These are phyloP conservation scores for Penicillium hesseltinei DNA, from an alignment of 2,329 filamentous ascomycete species.

Conservation along the genomic window DNA sequence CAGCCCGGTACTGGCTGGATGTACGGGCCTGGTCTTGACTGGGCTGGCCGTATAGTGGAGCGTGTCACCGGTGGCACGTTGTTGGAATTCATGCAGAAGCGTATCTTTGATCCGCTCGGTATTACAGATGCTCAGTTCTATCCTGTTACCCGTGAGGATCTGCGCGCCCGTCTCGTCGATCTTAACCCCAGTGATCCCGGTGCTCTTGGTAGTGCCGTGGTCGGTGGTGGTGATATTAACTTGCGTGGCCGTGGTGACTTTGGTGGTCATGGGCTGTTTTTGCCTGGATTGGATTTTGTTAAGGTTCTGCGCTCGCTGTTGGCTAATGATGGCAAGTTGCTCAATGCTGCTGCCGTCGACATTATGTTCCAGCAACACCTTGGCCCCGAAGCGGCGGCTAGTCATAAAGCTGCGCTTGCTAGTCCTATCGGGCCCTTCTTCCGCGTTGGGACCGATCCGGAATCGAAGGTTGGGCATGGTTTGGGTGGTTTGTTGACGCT, in stretches of 20 bases:
- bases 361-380: slow-evolving; percentile 33
- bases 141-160: slow-evolving; percentile 38
- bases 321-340: slow-evolving; percentile 31
- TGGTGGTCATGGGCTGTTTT: slow-evolving; percentile 48
- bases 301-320: slow-evolving; percentile 34
- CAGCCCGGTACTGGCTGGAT: slow-evolving; percentile 54
- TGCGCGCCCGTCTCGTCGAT: slow-evolving; percentile 39
- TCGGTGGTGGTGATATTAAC: slow-evolving; percentile 40
- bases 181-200: slow-evolving; percentile 42
- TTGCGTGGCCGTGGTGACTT: slow-evolving; percentile 33
- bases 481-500: slow-evolving; percentile 45
- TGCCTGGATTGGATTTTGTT: slow-evolving; percentile 27
- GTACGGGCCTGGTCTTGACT: slow-evolving; percentile 53
- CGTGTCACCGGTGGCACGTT: slow-evolving; percentile 45
- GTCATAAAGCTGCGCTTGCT: slow-evolving; percentile 29
- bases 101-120: slow-evolving; percentile 48
- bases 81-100: slow-evolving; percentile 45
- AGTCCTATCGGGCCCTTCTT: slow-evolving; percentile 39
- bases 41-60: slow-evolving; percentile 54
- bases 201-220: slow-evolving; percentile 34
- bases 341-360: slow-evolving; percentile 27
- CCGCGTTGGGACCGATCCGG: slow-evolving; percentile 33
- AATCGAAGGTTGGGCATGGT: slow-evolving; percentile 40
- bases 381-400: slow-evolving; percentile 23
- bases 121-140: slow-evolving; percentile 43